These are phyloP conservation scores for Evernia prunastri DNA, from an alignment of 495 filamentous ascomycete species.

Conservation along the genomic window DNA sequence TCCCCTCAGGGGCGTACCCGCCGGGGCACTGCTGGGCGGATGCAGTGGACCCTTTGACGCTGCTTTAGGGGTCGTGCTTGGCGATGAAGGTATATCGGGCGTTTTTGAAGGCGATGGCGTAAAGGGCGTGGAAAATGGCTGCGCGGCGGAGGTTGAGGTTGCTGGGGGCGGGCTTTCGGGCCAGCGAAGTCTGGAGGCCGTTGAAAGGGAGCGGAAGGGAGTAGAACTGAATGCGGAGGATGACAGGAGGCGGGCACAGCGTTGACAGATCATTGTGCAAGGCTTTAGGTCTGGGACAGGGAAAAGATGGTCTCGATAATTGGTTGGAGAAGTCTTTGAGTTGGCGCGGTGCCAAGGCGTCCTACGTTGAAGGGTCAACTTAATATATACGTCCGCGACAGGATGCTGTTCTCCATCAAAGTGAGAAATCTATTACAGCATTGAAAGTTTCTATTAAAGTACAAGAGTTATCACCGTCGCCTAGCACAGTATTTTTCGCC, in stretches of 20 bases:
- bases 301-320: not conserved
- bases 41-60: slow-evolving; percentile 25
- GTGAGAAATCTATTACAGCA: too few species aligned
- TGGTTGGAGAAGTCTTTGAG: not conserved
- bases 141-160: slow-evolving; percentile 44
- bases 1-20: slow-evolving; percentile 68
- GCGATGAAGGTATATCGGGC: slow-evolving; percentile 30
- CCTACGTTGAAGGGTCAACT: not conserved
- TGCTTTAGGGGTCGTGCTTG: slow-evolving; percentile 27
- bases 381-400: not conserved
- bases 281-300: not conserved
- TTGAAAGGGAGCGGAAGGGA: slow-evolving; percentile 32
- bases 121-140: slow-evolving; percentile 48
- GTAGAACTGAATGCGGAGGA: slow-evolving; percentile 32
- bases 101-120: slow-evolving; percentile 44
- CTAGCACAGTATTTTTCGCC: too few species aligned
- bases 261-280: slow-evolving; percentile 43
- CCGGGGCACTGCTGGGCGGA: slow-evolving; percentile 46
- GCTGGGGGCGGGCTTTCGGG: slow-evolving; percentile 37
- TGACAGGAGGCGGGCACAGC: slow-evolving; percentile 41
- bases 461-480: too few species aligned
- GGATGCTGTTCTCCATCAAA: too few species aligned
- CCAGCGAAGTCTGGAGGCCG: slow-evolving; percentile 30
- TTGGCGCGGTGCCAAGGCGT: not conserved
- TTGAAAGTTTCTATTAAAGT: too few species aligned